These are phyloP conservation scores for Citrus medica DNA, from an alignment of 345 rosid genomes.

Conservation along the genomic window DNA sequence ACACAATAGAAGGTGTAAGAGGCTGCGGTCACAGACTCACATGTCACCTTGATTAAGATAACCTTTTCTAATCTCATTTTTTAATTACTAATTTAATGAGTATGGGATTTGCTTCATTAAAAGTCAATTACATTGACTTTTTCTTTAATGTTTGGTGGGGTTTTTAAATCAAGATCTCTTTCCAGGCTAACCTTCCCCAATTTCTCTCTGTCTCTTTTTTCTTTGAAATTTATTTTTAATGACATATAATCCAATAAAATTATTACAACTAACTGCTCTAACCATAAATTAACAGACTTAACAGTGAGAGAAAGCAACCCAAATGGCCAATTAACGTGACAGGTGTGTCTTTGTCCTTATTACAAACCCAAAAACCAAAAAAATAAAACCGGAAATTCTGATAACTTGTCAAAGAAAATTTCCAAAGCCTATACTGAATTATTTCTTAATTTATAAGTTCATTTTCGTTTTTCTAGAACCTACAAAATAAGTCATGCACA, in stretches of 20 bases:
- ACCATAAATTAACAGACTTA: conserved; percentile 26
- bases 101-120: background rate
- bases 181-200: background rate
- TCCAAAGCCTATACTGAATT: no score
- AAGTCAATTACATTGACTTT: conserved; percentile 30
- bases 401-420: no score
- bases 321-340: background rate
- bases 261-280: conserved; percentile 26
- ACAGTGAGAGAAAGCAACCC: conserved; percentile 9
- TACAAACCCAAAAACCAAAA: background rate
- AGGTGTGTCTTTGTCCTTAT: conserved; percentile 20
- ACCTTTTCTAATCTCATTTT: conserved; percentile 10
- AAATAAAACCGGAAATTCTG: no score
- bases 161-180: background rate
- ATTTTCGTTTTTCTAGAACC: no score
- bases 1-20: conserved; percentile 1
- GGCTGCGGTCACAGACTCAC: background rate
- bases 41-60: conserved; percentile 22
- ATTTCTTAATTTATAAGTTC: no score
- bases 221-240: background rate
- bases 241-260: background rate
- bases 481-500: no score
- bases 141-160: conserved; percentile 9
- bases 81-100: background rate
- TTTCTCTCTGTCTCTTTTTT: background rate